Percentiles rank a stretch among this genome's conserved stretches.
These are phyloP conservation scores for Tolypocladium cylindrosporum DNA, from an alignment of 2,329 filamentous ascomycete genomes.

Conservation along the genomic window DNA sequence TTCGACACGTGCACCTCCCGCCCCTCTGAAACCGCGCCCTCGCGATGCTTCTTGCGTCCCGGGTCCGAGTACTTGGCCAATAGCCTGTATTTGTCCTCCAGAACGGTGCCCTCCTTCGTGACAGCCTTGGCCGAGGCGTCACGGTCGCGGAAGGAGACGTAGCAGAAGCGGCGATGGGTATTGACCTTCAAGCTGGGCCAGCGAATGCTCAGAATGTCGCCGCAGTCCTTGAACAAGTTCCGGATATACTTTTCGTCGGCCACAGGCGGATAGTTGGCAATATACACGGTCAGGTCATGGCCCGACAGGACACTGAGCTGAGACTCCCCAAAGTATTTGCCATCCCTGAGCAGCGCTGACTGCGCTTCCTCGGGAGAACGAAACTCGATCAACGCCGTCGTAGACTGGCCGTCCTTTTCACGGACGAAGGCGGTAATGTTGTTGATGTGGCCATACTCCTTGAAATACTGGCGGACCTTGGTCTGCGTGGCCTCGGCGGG, in stretches of 20 bases:
- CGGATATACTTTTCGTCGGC: constrained; percentile 64
- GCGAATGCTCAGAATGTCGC: constrained; percentile 74
- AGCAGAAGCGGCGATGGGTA: constrained; percentile 85
- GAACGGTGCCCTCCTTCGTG: constrained; percentile 57
- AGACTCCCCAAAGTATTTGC: constrained; percentile 65
- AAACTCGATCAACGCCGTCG: constrained; percentile 78
- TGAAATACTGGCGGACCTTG: constrained; percentile 80
- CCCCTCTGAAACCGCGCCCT: constrained; percentile 75
- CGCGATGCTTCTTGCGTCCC: constrained; percentile 62
- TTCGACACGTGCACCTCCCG: constrained; percentile 75
- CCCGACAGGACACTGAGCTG: constrained; percentile 67
- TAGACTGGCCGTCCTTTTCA: constrained; percentile 48
- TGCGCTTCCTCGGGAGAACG: constrained; percentile 68
- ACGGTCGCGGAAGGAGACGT: constrained; percentile 72
- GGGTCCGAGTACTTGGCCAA: constrained; percentile 81
- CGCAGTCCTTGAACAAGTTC: constrained; percentile 61
- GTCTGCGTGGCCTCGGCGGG: constrained; percentile 60
- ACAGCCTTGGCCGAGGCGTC: constrained; percentile 63
- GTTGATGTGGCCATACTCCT: constrained; percentile 78
- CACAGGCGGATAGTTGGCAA: constrained; percentile 78
- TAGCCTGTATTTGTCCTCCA: constrained; percentile 61
- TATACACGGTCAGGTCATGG: constrained; percentile 71
- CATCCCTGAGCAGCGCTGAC: constrained; percentile 70
- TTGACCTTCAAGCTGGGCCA: constrained; percentile 90
- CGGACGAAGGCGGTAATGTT: constrained; percentile 56